Base-by-base conservation (phyloP, 1,284 basidiomycete genomes). In the Moesziomyces sp. region DNA sequence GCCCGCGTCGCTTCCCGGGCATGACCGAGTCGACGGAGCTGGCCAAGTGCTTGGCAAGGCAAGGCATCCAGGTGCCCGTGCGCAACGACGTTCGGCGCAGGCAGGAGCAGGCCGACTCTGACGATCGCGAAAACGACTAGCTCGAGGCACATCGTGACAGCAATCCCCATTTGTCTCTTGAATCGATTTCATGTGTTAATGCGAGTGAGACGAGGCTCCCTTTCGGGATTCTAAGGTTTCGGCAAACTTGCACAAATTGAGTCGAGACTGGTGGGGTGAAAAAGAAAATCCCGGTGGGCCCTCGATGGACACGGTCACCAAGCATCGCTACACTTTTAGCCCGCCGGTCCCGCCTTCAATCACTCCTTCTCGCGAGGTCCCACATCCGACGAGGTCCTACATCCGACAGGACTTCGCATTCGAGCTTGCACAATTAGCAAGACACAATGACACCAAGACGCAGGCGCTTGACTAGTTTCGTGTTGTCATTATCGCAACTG, bases 31-130 rank as follows among this genome's bases (percentile, higher is more conserved):
- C 67, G 4, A 74, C 77, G 18, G 70, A 70, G 33, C 47, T 78
- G 7, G 77, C 76, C 5, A 78, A 75, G 30, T 60, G 55, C 28
- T 52, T 78, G 0, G 77, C 77, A 2, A n/a, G 51, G 3, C 77
- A 78, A 33, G 76, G 76, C 3, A 68, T 78, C 3, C 69, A 76
- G 30, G 67, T 78, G 9, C 77, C 77, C 4, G 67, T 78, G 5
- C 43, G 77, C 3, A 77, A 78, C 60, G 70, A 77, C 13, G 58
- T 62, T 10, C n/a, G 74, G n/a, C 42, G 58, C 1, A 57, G 24
- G 35, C 51, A 52, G 21, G 74, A 73, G 13, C 52, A 62, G n/a
- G 5, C 42, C 1, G 63, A 63, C 18, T 47, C 53, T 10, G 65
- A 61, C 24, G 55, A 58, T 13, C 26, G 21, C 43, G 48, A 46